phyloP scores from a whole-genome alignment of 768 basidiomycete species.

The Trametes cingulata region DNA sequence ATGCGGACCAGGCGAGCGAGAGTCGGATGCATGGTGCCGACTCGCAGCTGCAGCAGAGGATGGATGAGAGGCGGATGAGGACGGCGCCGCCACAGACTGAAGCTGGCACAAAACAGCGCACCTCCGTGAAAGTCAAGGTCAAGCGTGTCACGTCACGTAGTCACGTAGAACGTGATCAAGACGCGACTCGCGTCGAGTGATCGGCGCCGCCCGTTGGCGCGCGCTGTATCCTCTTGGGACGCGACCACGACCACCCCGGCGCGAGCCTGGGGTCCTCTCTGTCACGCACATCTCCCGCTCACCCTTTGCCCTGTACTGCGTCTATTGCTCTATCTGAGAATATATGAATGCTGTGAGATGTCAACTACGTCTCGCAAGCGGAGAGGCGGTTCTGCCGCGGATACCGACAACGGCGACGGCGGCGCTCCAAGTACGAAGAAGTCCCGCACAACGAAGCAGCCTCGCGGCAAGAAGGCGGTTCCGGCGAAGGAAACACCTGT shows the following conservation, averaged over 20 bases:
- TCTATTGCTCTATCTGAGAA: background rate
- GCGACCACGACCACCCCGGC: background rate
- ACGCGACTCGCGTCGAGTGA: background rate
- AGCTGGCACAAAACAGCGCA: background rate
- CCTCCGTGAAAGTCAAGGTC: background rate
- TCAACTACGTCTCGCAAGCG: slow-evolving; percentile 12
- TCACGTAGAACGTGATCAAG: background rate
- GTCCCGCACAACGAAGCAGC: slow-evolving; percentile 11
- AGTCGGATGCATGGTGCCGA: slow-evolving; percentile 34
- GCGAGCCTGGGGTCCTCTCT: no score
- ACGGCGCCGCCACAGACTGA: background rate
- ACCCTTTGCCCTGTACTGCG: background rate
- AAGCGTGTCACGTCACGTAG: slow-evolving; percentile 1
- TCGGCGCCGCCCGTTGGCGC: background rate
- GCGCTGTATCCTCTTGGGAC: background rate
- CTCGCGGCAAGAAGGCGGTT: slow-evolving; percentile 9
- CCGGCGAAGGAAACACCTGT: background rate
- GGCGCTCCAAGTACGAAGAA: slow-evolving; percentile 22
- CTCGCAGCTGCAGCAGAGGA: background rate
- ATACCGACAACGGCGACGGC: background rate
- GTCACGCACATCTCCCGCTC: background rate
- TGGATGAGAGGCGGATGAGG: background rate
- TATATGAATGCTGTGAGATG: background rate
- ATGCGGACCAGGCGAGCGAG: slow-evolving; percentile 39
- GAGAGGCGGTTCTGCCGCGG: background rate